Evolutionary conservation across 306 rosid genomes (phyloP), one percentile per base, ranked within the genome.

Genomic region (Begonia peltatifolia): DNA sequence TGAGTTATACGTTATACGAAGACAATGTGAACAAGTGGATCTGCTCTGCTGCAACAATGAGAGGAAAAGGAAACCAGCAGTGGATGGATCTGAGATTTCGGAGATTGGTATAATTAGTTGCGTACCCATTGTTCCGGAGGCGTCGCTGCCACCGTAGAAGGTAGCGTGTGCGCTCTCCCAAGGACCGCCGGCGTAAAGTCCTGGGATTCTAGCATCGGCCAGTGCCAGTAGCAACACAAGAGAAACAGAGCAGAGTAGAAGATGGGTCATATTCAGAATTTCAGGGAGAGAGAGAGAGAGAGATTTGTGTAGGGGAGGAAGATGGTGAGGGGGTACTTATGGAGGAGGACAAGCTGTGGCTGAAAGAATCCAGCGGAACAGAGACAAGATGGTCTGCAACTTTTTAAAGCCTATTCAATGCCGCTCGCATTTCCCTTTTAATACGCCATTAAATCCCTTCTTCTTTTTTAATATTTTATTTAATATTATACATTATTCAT

Each of bases 51-150:
- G 5, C 8, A 44, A 46, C 9, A 42, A 11, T 1, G 13, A 8
- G 16, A 36, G 41, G 10, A 2, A 44, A 3, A 9, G 7, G n/a
- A 13, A 43, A 36, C 6, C 0, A 12, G 5, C 4, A 5, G 36
- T 6, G 23, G 23, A 20, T 20, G 23, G 23, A 20, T 4, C 38
- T 30, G 38, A 30, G 38, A 1, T 30, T 30, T 5, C 8, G 38
- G 8, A 5, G 2, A 30, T 30, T 2, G 23, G 23, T 20, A 20
- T 20, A 20, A 20, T 20, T 20, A 20, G 12, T 38, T 12, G 46
- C 5, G 43, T 70, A 87, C 97, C 99, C 99, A 90, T 90, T 50
- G 99, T 86, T 59, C 95, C 95, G 11, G 99, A 90, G 23, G 97
- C 97, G 65, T 90, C 97, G 46, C 82, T 83, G 63, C 97, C 97